These are phyloP conservation scores for Colletotrichum costaricense DNA, from an alignment of 2,329 filamentous ascomycete genomes.

Conservation along the genomic window DNA sequence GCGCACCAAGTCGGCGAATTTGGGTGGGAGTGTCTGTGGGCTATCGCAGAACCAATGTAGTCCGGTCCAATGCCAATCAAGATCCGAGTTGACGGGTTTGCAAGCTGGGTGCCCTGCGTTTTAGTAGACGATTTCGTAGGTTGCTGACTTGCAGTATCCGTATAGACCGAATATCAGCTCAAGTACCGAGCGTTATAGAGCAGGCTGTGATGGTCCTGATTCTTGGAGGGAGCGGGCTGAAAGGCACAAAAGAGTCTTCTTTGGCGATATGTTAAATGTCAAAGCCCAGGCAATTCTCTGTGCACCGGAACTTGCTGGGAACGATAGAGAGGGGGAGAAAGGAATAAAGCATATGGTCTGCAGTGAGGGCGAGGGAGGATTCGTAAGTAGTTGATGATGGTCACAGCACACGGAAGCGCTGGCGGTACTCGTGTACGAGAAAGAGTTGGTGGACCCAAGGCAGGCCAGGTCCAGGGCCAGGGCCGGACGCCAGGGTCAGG, in stretches of 20 bases:
- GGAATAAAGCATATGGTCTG: not conserved
- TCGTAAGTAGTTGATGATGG: conserved; percentile 27
- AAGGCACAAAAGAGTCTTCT: not conserved
- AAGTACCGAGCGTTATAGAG: conserved; percentile 7
- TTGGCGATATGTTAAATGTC: too few relatives aligned
- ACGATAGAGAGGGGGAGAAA: not conserved
- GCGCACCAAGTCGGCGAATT: conserved; percentile 33
- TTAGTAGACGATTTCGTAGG: not conserved
- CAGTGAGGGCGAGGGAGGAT: conserved; percentile 1
- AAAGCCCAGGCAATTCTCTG: not conserved
- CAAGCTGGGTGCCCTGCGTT: conserved; percentile 1
- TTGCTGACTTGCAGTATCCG: conserved; percentile 5
- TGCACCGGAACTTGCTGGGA: too few relatives aligned
- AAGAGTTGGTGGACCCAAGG: conserved; percentile 24
- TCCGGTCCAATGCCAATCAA: conserved; percentile 31
- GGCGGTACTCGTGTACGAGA: conserved; percentile 17
- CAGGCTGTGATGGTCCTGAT: not conserved
- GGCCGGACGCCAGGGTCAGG: conserved; percentile 31
- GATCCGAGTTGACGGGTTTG: conserved; percentile 29
- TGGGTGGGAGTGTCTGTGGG: conserved; percentile 35
- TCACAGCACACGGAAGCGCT: conserved; percentile 26
- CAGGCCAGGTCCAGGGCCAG: conserved; percentile 29
- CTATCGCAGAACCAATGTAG: conserved; percentile 32
- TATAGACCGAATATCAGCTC: conserved; percentile 15
- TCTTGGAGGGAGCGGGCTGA: not conserved